These are phyloP conservation scores for Yueomyces sp. DNA, from an alignment of 805 yeast genomes.

Conservation along the genomic window DNA sequence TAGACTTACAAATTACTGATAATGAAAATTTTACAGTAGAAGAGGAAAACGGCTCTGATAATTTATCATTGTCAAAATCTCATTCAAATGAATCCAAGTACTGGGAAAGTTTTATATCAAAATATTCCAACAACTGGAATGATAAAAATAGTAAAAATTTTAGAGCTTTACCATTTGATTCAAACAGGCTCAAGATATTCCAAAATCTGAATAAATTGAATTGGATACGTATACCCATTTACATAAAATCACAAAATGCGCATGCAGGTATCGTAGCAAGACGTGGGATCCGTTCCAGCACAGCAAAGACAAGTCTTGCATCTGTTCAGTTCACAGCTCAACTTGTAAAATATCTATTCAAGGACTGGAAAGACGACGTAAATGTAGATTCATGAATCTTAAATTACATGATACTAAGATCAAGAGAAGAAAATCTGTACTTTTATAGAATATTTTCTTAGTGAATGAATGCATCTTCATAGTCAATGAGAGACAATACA, in stretches of 20 bases:
- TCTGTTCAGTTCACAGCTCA: slow-evolving; percentile 18
- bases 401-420: too few species aligned
- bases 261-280: slow-evolving; percentile 83
- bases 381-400: background rate
- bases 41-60: background rate
- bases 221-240: slow-evolving; percentile 71
- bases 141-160: slow-evolving; percentile 7
- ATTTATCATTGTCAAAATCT: background rate
- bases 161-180: slow-evolving; percentile 23
- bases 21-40: background rate
- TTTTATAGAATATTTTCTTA: too few species aligned
- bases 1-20: background rate
- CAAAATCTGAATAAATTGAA: slow-evolving; percentile 44
- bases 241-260: slow-evolving; percentile 60
- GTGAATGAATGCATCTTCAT: too few species aligned
- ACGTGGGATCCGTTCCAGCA: slow-evolving; percentile 34
- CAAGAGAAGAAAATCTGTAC: too few species aligned
- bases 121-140: slow-evolving; percentile 10
- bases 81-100: background rate
- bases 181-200: slow-evolving; percentile 30
- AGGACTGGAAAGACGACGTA: background rate
- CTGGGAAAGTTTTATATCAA: slow-evolving; percentile 17
- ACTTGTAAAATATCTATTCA: slow-evolving; percentile 11
- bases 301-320: slow-evolving; percentile 16
- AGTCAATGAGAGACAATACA: too few species aligned